Percentiles rank a stretch among this genome's conserved stretches.
These are phyloP conservation scores for Wallacemonas rigidus DNA, from an alignment of 208 protist genomes.

Conservation along the genomic window DNA sequence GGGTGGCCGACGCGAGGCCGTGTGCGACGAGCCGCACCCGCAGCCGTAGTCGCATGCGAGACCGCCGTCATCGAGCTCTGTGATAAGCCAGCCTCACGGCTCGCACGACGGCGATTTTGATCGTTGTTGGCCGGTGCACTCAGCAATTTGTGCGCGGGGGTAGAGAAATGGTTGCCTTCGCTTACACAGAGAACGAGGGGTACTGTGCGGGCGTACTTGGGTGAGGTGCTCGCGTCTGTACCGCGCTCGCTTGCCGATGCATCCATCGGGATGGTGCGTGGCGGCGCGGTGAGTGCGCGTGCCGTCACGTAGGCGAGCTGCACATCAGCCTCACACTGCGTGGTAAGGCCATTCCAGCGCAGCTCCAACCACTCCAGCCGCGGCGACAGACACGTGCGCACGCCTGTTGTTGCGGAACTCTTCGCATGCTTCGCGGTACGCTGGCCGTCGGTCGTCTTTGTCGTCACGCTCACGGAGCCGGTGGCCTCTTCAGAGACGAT, in stretches of 20 bases:
- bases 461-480: neutral
- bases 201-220: neutral
- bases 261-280: neutral
- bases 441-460: too few species aligned
- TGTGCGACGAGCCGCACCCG: too few species aligned
- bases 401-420: neutral
- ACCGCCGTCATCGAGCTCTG: neutral
- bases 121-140: neutral
- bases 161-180: constrained; percentile 8
- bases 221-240: neutral
- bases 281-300: constrained; percentile 1
- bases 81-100: neutral
- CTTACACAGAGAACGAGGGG: constrained; percentile 2
- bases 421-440: too few species aligned
- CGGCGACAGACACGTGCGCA: neutral
- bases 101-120: neutral
- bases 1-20: neutral
- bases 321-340: constrained; percentile 10
- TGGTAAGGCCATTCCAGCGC: constrained; percentile 42
- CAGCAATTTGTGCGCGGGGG: constrained; percentile 1
- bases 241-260: neutral
- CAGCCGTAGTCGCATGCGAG: neutral
- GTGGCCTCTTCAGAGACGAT: neutral
- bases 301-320: constrained; percentile 20
- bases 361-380: constrained; percentile 27